Percentiles rank a stretch among this genome's conserved stretches.
These are phyloP conservation scores for Acidomyces sp. DNA, from an alignment of 495 filamentous ascomycete species.

Conservation along the genomic window DNA sequence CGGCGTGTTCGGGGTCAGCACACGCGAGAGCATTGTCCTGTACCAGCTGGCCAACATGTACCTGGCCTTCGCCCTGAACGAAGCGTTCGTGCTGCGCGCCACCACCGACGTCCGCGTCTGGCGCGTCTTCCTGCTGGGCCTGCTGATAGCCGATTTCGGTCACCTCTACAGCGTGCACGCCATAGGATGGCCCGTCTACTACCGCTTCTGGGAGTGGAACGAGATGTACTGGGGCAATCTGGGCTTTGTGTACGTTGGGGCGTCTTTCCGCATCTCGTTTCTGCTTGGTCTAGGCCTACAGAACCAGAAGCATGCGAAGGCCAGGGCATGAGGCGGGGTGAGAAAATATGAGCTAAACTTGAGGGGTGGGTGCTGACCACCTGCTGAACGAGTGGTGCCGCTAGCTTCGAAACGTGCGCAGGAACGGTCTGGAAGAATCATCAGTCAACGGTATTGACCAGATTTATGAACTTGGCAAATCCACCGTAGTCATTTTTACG, in stretches of 20 bases:
- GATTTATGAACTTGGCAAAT: no score
- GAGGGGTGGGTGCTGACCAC: no score
- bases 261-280: conserved; percentile 15
- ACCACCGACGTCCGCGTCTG: conserved; percentile 49
- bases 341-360: no score
- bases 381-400: no score
- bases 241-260: conserved; percentile 22
- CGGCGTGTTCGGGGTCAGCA: conserved; percentile 25
- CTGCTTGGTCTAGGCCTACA: conserved; percentile 17
- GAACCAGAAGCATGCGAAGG: no score
- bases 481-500: no score
- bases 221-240: conserved; percentile 43
- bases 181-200: conserved; percentile 43
- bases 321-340: no score
- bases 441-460: no score
- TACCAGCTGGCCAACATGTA: conserved; percentile 54
- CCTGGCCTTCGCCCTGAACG: conserved; percentile 53
- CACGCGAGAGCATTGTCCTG: conserved; percentile 37
- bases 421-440: no score
- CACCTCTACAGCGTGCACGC: conserved; percentile 46
- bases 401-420: no score
- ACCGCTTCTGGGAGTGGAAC: conserved; percentile 45
- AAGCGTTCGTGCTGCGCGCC: conserved; percentile 52
- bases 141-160: conserved; percentile 55
- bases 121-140: conserved; percentile 44